Conservation (phyloP, 1,284 basidiomycete genomes). For the Leccinum insigne region DNA sequence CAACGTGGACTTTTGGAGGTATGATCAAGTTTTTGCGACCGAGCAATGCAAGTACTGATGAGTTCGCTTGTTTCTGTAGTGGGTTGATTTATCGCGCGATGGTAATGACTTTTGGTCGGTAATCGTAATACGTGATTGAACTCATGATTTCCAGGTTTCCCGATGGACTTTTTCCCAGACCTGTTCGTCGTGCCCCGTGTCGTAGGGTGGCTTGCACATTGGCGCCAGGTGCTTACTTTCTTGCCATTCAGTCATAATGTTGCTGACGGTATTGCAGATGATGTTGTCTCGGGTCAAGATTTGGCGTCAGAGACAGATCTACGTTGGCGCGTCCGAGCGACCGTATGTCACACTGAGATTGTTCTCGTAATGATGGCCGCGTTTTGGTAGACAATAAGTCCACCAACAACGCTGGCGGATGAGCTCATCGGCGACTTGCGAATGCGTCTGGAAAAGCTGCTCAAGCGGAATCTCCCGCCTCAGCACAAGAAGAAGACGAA, state of each 20-base stretch:
- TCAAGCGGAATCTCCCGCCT: conserved; percentile 63
- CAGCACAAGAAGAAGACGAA: conserved; percentile 36
- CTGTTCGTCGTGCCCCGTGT: conserved; percentile 88
- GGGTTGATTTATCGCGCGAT: conserved; percentile 89
- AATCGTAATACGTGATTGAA: not conserved
- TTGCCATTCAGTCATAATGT: not conserved
- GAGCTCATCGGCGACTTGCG: conserved; percentile 59
- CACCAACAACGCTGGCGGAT: conserved; percentile 45
- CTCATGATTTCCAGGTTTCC: conserved; percentile 61
- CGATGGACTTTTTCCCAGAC: conserved; percentile 89
- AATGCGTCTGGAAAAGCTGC: conserved; percentile 69
- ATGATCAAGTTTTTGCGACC: not conserved
- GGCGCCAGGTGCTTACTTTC: conserved; percentile 59
- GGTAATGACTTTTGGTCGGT: conserved; percentile 51
- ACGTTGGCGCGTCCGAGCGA: conserved; percentile 70
- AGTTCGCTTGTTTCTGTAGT: conserved; percentile 37
- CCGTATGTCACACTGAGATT: conserved; percentile 53
- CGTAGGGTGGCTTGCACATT: conserved; percentile 88
- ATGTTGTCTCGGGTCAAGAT: conserved; percentile 91
- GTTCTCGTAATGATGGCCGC: not conserved
- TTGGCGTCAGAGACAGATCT: conserved; percentile 87
- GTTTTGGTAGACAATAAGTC: conserved; percentile 62
- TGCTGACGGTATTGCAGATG: conserved; percentile 52
- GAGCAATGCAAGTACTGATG: not conserved
- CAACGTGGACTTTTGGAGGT: conserved; percentile 82